Conservation (phyloP, 2,329 filamentous ascomycete species). For the Botrytis porri region DNA sequence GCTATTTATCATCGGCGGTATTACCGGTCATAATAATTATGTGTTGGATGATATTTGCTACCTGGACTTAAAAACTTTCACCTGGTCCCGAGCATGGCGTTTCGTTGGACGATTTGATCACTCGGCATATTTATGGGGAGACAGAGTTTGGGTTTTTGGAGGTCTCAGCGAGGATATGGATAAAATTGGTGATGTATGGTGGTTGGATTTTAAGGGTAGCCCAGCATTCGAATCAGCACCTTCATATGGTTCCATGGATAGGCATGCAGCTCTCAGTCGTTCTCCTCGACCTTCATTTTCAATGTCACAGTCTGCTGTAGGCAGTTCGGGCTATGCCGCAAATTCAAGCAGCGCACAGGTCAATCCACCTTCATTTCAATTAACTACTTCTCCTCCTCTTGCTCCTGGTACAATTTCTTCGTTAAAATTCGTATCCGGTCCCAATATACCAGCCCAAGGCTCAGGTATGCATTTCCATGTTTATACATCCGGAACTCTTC, state of each 20-base stretch:
- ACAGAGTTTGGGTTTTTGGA: constrained; percentile 94
- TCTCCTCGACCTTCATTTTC: constrained; percentile 54
- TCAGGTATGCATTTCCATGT: constrained; percentile 94
- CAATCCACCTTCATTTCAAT: constrained; percentile 62
- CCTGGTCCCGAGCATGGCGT: constrained; percentile 93
- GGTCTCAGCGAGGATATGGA: constrained; percentile 96
- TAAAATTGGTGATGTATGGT: constrained; percentile 93
- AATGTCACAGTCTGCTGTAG: constrained; percentile 51
- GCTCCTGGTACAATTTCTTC: constrained; percentile 88
- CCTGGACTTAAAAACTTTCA: constrained; percentile 93
- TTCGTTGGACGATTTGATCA: constrained; percentile 96
- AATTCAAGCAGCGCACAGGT: constrained; percentile 67
- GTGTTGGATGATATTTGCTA: constrained; percentile 97
- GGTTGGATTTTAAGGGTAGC: constrained; percentile 89
- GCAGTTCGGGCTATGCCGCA: constrained; percentile 62
- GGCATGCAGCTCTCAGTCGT: constrained; percentile 34
- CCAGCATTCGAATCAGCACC: constrained; percentile 77
- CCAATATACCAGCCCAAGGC: constrained; percentile 81
- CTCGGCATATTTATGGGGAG: constrained; percentile 87
- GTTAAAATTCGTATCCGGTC: constrained; percentile 83
- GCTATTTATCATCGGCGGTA: constrained; percentile 91
- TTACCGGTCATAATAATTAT: constrained; percentile 87
- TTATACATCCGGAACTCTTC: constrained; percentile 85
- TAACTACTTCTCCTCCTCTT: constrained; percentile 73
- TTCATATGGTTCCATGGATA: constrained; percentile 52